Conservation (phyloP, 2,329 filamentous ascomycete species). For the Fonsecaea multimorphosa region DNA sequence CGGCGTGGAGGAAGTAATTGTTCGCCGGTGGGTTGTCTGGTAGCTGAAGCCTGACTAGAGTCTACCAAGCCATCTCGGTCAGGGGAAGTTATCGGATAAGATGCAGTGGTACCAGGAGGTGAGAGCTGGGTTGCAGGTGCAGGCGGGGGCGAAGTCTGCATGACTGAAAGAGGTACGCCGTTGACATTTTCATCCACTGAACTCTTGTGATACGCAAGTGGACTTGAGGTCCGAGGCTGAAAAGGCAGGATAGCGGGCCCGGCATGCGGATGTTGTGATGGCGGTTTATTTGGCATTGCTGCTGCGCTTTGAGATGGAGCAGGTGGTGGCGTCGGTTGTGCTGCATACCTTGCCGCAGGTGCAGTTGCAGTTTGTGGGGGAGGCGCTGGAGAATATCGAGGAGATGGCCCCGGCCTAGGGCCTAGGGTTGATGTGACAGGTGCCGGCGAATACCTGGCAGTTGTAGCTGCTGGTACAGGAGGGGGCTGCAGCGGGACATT, state of each 20-base stretch:
- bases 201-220: constrained; percentile 59
- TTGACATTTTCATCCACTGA: constrained; percentile 32
- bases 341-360: constrained; percentile 36
- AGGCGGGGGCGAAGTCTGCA: constrained; percentile 10
- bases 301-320: constrained; percentile 39
- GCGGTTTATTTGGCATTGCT: constrained; percentile 47
- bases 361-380: constrained; percentile 37
- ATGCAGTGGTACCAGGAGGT: constrained; percentile 14
- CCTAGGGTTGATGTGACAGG: constrained; percentile 46
- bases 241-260: constrained; percentile 55
- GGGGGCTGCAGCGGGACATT: constrained; percentile 37
- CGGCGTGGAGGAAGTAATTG: constrained; percentile 51
- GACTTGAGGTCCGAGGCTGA: constrained; percentile 69
- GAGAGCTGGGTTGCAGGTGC: constrained; percentile 22
- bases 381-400: constrained; percentile 56
- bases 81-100: constrained; percentile 38
- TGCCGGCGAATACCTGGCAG: constrained; percentile 53
- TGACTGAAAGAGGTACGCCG: constrained; percentile 23
- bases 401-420: constrained; percentile 47
- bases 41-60: constrained; percentile 46
- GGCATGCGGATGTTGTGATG: constrained; percentile 46
- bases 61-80: constrained; percentile 26
- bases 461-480: constrained; percentile 48
- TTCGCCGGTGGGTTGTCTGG: constrained; percentile 40
- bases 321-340: constrained; percentile 33